Evolutionary conservation across 148 eudicot species (phyloP).

Genomic region (Vaccinium darrowii): DNA sequence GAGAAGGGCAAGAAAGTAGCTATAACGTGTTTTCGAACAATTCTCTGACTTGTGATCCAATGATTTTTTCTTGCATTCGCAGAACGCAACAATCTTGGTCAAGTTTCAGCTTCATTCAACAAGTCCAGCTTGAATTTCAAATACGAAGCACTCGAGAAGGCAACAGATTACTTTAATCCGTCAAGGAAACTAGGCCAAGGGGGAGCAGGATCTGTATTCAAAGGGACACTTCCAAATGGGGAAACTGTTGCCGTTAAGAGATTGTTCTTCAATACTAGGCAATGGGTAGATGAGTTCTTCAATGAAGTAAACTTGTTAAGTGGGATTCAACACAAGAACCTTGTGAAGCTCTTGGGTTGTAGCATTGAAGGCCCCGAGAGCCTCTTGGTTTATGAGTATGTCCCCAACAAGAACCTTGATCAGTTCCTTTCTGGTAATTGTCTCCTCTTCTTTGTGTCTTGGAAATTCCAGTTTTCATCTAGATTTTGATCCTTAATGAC

Average conservation of each 20-base stretch:
- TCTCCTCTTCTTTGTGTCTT: neutral
- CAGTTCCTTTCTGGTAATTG: constrained; percentile 55
- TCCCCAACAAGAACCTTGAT: constrained; percentile 69
- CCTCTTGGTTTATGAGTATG: constrained; percentile 70
- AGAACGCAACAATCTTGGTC: constrained; percentile 40
- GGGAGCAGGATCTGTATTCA: constrained; percentile 69
- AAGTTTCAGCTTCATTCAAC: constrained; percentile 35
- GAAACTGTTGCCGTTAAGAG: constrained; percentile 62
- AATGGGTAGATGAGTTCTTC: constrained; percentile 71
- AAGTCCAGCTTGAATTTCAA: constrained; percentile 44
- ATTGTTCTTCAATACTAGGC: constrained; percentile 50
- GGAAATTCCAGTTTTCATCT: neutral
- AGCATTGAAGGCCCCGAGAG: constrained; percentile 75
- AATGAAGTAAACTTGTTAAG: constrained; percentile 63
- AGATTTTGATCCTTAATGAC: neutral
- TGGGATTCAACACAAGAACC: constrained; percentile 73
- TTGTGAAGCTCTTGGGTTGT: constrained; percentile 70
- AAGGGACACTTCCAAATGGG: constrained; percentile 54
- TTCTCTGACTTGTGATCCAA: neutral
- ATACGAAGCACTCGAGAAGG: constrained; percentile 58
- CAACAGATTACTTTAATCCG: constrained; percentile 46
- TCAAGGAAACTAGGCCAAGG: constrained; percentile 64
- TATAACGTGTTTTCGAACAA: neutral
- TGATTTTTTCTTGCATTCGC: constrained; percentile 15
- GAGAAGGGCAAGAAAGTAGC: neutral